Evolutionary conservation across 768 basidiomycete genomes (phyloP).

Genomic region (Inosperma sp.): DNA sequence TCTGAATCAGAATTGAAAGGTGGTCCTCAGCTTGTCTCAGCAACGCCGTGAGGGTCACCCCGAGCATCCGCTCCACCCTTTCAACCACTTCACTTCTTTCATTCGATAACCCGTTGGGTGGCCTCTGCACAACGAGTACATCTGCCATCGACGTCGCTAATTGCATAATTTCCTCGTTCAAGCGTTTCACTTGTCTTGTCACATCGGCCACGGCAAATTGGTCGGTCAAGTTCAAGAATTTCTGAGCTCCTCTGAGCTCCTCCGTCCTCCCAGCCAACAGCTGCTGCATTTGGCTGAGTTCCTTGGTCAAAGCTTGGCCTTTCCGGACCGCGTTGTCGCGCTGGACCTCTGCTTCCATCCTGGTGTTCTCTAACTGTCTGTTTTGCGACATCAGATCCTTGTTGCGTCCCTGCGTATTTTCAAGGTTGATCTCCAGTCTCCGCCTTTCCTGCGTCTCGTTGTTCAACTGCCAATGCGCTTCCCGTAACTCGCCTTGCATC

Average conservation of each 20-base stretch:
- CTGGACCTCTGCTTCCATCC: no score
- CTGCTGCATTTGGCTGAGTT: no score
- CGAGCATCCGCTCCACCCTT: slow-evolving; percentile 30
- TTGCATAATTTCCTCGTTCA: slow-evolving; percentile 5
- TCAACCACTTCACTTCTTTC: slow-evolving; percentile 24
- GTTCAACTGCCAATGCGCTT: no score
- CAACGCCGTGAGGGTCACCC: slow-evolving; percentile 34
- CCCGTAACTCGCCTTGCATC: no score
- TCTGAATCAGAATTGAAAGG: slow-evolving; percentile 36
- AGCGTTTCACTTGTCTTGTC: neutral
- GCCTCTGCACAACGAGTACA: neutral
- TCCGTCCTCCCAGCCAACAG: neutral
- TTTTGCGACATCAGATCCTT: no score
- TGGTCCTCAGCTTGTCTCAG: slow-evolving; percentile 34
- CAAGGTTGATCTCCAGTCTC: no score
- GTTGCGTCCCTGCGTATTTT: no score
- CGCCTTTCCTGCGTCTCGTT: no score
- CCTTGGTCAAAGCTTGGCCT: no score
- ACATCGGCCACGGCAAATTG: slow-evolving; percentile 3
- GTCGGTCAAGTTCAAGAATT: neutral
- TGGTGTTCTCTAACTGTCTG: no score
- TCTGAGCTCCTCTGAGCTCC: neutral
- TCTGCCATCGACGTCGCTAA: neutral
- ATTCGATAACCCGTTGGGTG: slow-evolving; percentile 10
- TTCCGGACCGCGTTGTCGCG: no score